Base-by-base conservation (phyloP, 148 eudicot genomes). In the Arctostaphylos glauca region DNA sequence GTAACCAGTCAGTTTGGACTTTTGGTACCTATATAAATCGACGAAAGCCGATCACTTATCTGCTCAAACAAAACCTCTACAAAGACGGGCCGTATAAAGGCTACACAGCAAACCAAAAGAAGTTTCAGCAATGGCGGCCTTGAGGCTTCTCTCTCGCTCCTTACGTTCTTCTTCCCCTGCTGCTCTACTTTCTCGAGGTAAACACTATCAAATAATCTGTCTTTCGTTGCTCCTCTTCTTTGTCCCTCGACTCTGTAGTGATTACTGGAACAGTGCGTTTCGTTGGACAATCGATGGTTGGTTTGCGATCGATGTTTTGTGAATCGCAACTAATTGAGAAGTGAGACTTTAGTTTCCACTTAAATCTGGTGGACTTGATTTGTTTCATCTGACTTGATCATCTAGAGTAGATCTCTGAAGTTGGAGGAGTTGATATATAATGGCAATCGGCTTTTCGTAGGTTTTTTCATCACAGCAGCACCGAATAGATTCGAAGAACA, bases 71-170 rank as follows among this genome's bases (percentile, higher is more conserved):
- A 31, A 31, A 31, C 38, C 38, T 31, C 38, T 31, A 1, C 38
- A 31, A 31, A 0, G 38, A 31, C 38, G 1, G 38, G 38, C 38
- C 38, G 15, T 15, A 71, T 4, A 16, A 15, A 8, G 4, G 5
- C 48, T 0, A 16, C 21, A 7, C n/a, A 6, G 21, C 4, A n/a
- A 67, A 13, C 76, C 74, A 19, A 31, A 1, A 56, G 19, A 47
- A 15, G 9, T 50, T 3, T 56, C 80, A 43, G 72, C 38, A 46
- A 82, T 82, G 84, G 84, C 84, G 46, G 73, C 73, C 60, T 3
- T 56, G 25, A 82, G 84, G 19, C 81, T 79, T 44, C 79, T 62
- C 47, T 82, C 84, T 74, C 84, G 84, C 58, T 82, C 84, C 7
- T 43, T 58, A 16, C 7, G 48, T 15, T 74, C 78, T 16, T 71